These are phyloP conservation scores for Laburnicola sp. DNA, from an alignment of 2,329 filamentous ascomycete species.

Conservation along the genomic window DNA sequence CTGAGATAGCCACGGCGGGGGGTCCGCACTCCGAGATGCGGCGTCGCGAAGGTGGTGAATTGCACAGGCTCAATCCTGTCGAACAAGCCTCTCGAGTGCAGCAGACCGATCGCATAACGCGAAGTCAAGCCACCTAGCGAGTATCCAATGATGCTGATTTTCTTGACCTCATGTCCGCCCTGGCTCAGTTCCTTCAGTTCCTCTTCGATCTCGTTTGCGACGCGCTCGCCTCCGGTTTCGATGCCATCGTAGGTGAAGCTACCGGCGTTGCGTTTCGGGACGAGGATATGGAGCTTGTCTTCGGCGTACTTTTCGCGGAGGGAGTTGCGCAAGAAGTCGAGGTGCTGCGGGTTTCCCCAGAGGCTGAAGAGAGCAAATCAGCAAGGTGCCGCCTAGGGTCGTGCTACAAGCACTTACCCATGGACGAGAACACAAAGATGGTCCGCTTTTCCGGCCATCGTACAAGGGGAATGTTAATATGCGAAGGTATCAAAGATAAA, in stretches of 20 bases:
- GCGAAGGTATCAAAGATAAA: neutral
- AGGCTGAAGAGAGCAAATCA: slow-evolving; percentile 54
- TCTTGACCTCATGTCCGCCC: slow-evolving; percentile 71
- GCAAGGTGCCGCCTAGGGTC: neutral
- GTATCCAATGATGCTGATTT: slow-evolving; percentile 86
- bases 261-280: slow-evolving; percentile 72
- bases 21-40: slow-evolving; percentile 61
- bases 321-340: slow-evolving; percentile 67
- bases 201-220: slow-evolving; percentile 65
- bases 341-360: slow-evolving; percentile 78
- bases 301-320: slow-evolving; percentile 64
- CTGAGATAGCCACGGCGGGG: slow-evolving; percentile 49
- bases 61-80: slow-evolving; percentile 82
- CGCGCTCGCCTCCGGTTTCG: slow-evolving; percentile 68
- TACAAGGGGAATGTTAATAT: neutral
- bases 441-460: slow-evolving; percentile 49
- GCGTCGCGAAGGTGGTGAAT: slow-evolving; percentile 90
- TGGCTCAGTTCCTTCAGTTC: slow-evolving; percentile 57
- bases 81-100: slow-evolving; percentile 79
- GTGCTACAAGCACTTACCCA: slow-evolving; percentile 56
- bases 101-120: slow-evolving; percentile 81
- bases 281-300: slow-evolving; percentile 69
- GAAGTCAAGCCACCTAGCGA: slow-evolving; percentile 85
- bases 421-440: slow-evolving; percentile 80
- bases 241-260: slow-evolving; percentile 70